Evolutionary conservation across 805 yeast genomes (phyloP).

Genomic region (Kuraishia hungarica): DNA sequence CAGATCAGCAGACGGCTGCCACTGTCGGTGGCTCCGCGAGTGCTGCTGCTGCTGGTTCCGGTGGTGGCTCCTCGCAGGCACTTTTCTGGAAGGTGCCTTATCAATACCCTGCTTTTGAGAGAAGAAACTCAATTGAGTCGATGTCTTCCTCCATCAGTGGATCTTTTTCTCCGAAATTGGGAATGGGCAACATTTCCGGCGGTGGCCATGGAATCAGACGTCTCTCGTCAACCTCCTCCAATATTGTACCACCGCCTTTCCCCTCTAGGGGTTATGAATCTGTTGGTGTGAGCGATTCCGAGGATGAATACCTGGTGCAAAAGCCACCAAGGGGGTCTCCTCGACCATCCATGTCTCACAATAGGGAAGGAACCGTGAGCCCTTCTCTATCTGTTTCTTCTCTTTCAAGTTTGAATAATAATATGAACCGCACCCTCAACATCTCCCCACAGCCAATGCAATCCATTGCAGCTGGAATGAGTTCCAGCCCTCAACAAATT

Average conservation of each 20-base stretch:
- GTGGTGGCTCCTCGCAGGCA: constrained; percentile 1
- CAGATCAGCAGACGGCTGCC: background rate
- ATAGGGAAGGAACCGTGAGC: constrained; percentile 14
- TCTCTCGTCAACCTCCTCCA: background rate
- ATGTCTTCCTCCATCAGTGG: constrained; percentile 37
- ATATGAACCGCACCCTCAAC: constrained; percentile 16
- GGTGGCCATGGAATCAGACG: background rate
- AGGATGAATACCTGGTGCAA: constrained; percentile 19
- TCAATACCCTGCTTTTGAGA: constrained; percentile 35
- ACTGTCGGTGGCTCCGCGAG: background rate
- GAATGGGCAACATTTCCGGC: background rate
- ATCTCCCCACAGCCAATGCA: background rate
- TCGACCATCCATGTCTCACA: background rate
- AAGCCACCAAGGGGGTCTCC: background rate
- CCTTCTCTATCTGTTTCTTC: constrained; percentile 17
- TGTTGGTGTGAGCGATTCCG: constrained; percentile 23
- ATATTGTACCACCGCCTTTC: background rate
- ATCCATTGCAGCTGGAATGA: background rate
- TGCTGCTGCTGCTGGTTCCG: background rate
- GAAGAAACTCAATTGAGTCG: constrained; percentile 42
- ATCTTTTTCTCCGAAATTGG: constrained; percentile 1
- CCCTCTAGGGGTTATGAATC: constrained; percentile 12
- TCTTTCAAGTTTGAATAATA: constrained; percentile 15
- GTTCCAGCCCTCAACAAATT: background rate
- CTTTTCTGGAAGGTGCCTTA: constrained; percentile 56